Evolutionary conservation across 768 basidiomycete species (phyloP).

Genomic region (Tubosaeta sp.): DNA sequence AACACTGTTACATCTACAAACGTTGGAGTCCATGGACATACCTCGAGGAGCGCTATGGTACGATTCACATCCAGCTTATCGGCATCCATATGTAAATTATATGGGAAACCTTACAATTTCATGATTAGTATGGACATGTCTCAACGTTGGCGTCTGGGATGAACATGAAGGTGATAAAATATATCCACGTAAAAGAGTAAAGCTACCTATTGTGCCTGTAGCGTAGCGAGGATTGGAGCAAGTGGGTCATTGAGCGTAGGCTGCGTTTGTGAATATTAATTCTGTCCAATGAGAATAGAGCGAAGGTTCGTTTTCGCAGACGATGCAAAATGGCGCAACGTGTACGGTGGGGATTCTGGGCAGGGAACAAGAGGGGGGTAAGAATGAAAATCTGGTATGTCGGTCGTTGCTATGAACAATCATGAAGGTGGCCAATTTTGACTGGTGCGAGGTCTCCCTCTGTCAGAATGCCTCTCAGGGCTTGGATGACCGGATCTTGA

Average conservation of each 20-base stretch:
- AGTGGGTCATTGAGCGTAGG: conserved; percentile 2
- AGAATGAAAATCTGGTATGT: background rate
- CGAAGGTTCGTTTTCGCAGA: conserved; percentile 7
- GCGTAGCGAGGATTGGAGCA: conserved; percentile 5
- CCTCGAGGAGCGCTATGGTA: background rate
- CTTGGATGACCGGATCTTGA: conserved; percentile 40
- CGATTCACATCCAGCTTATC: background rate
- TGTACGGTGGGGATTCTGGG: conserved; percentile 2
- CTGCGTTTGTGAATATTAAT: conserved; percentile 4
- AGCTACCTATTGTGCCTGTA: conserved; percentile 15
- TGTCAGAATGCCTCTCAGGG: conserved; percentile 20
- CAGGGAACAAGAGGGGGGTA: background rate
- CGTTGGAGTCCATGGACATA: background rate
- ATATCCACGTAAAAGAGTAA: conserved; percentile 20
- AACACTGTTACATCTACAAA: background rate
- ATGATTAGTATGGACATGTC: conserved; percentile 15
- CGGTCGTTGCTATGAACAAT: conserved; percentile 1
- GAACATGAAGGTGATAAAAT: conserved; percentile 29
- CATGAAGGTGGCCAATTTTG: conserved; percentile 13
- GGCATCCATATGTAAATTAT: conserved; percentile 10
- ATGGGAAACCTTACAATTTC: conserved; percentile 9
- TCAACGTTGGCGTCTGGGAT: conserved; percentile 12
- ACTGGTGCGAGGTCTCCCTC: conserved; percentile 19
- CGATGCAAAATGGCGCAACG: background rate
- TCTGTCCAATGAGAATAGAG: conserved; percentile 3